Base-by-base conservation (phyloP, 805 yeast genomes). In the Saturnispora besseyi region DNA sequence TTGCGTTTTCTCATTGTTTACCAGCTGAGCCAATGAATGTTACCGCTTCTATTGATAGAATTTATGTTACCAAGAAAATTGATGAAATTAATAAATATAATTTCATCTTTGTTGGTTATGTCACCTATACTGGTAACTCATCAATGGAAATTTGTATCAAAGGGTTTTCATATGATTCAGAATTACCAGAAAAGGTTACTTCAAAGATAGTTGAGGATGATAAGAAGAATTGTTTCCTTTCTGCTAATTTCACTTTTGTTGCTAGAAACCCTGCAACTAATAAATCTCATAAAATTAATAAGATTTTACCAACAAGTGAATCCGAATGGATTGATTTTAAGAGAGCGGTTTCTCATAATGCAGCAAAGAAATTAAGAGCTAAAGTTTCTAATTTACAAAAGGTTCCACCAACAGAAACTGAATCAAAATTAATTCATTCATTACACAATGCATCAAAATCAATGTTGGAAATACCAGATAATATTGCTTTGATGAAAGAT, bases 21-120 rank as follows among this genome's bases (percentile, higher is more conserved):
- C 98, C 98, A 0, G 95, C 96, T 0, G 89, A 86, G 62, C 97
- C 98, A 10, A 88, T 89, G 66, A 85, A 90, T 63, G 98, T 90
- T 41, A 90, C 98, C 9, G 97, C 97, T 1, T 82, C 93, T 28
- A 96, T 90, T 28, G 97, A 91, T 68, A 73, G 96, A 55, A 87
- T 90, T 56, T 85, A 86, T 63, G 81, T 90, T 79, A 79, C 88
- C 52, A 85, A 84, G 65, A 82, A 88, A 57, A 78, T 89, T 38
- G 96, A 88, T 59, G 87, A 83, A 59, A 79, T 89, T 53, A 72
- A 75, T 50, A 78, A 80, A 54, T 83, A 77, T 67, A 87, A 88
- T 66, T 82, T 91, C 58, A 75, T 88, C 29, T 69, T 90, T 53
- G 89, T 93, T 30, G 98, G 98, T n/a, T 74, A 82, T 46, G 96